Base-by-base conservation (phyloP, 2,329 filamentous ascomycete species). In the Cercospora brassicicola region DNA sequence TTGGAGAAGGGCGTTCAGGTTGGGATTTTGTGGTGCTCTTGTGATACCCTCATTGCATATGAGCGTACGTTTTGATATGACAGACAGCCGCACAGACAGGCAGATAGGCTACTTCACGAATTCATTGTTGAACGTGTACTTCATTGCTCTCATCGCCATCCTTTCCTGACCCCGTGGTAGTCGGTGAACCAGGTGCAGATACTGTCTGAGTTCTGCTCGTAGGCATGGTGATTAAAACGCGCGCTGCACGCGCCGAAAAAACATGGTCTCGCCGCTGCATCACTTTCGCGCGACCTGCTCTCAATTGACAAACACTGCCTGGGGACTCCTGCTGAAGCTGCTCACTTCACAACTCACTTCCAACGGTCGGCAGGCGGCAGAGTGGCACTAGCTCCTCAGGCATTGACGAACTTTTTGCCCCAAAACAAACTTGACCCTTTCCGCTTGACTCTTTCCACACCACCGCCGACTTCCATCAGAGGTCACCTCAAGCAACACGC, bases 21-120 rank as follows among this genome's bases (percentile, higher is more conserved):
- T 30, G 57, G 30, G 30, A 13, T 42, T 55, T 48, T 53, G 66
- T 15, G 53, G 18, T 59, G 53, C 42, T 36, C 33, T 64, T 55
- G 59, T 63, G 67, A 69, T 69, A 67, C 67, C 67, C 67, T 67
- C 64, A 61, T 69, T 63, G 67, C 64, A 55, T 64, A 63, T 69
- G 60, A 60, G 64, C 60, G 64, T 69, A 57, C 30, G 45, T 31
- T 39, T 53, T 45, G 39, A 26, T 23, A 31, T 39, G 23, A 63
- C 33, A n/a, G 36, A 57, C n/a, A 53, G 39, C 28, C 39, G 15
- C 10, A 48, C 42, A 51, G 23, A 62, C 42, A 45, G 60, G 60
- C 60, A 53, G 60, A 62, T 62, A 62, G 23, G 39, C 11, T 20
- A 51, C 13, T 30, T 11, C 11, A 51, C 51, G 60, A 61, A 26